Conservation (phyloP, 31 red algal species). For the Odonthalia washingtoniensis region DNA sequence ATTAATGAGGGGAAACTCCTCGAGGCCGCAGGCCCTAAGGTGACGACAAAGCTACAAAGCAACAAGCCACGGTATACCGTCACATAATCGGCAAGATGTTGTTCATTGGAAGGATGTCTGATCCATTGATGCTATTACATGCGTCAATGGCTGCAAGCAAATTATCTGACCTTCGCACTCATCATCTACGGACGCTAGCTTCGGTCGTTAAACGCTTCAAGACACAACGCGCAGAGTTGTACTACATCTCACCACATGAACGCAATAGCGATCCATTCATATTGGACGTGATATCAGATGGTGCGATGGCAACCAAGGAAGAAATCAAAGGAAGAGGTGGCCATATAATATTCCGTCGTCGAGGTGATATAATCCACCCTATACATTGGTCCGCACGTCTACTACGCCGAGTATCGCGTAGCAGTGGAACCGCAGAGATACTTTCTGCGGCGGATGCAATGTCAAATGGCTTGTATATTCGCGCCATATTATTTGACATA, state of each 20-base stretch:
- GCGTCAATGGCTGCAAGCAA: neutral
- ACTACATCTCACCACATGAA: neutral
- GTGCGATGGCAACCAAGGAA: neutral
- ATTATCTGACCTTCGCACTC: neutral
- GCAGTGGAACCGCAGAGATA: neutral
- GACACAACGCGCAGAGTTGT: neutral
- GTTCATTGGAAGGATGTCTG: neutral
- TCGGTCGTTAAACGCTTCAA: neutral
- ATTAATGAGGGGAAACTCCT: neutral
- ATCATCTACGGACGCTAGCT: neutral
- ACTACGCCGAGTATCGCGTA: neutral
- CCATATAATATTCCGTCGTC: conserved; percentile 7
- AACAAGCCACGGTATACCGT: neutral
- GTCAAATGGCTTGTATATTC: neutral
- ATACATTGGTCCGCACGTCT: neutral
- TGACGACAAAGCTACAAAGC: neutral
- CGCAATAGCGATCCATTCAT: neutral
- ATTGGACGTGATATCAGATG: neutral
- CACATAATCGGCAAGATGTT: neutral
- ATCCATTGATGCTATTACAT: neutral
- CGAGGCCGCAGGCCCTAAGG: neutral
- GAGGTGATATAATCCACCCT: neutral
- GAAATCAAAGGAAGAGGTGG: neutral
- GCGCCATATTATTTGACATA: neutral
- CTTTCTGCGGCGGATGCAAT: neutral